phyloP scores from a whole-genome alignment of 2,329 filamentous ascomycete genomes.

The Penicillium fuscoglaucum region DNA sequence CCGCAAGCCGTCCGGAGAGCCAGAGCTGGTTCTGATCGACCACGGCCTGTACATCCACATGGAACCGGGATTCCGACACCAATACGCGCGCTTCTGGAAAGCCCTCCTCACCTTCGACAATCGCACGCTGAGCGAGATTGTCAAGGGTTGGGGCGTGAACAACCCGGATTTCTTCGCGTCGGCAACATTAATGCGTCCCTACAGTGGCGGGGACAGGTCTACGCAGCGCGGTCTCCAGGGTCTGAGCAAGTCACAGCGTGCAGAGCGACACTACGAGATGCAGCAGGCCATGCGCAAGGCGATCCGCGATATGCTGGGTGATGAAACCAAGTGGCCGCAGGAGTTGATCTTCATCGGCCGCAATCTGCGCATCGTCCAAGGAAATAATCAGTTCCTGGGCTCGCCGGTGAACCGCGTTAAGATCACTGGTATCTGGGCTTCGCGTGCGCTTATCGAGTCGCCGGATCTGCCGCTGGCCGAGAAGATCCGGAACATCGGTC shows the following conservation, averaged over 20 bases:
- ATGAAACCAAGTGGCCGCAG: constrained; percentile 85
- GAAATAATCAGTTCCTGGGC: constrained; percentile 87
- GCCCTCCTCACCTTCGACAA: constrained; percentile 93
- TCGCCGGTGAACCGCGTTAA: constrained; percentile 89
- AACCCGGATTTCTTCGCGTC: constrained; percentile 89
- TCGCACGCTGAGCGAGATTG: constrained; percentile 69
- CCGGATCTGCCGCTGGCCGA: constrained; percentile 62
- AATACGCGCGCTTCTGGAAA: constrained; percentile 93
- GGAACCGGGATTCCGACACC: constrained; percentile 75
- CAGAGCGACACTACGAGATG: constrained; percentile 71
- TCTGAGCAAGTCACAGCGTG: constrained; percentile 55
- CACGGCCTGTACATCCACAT: constrained; percentile 96
- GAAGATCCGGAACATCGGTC: constrained; percentile 67
- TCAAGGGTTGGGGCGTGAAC: constrained; percentile 79
- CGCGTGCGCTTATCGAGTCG: constrained; percentile 75
- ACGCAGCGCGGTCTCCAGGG: constrained; percentile 59
- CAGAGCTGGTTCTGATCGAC: constrained; percentile 93
- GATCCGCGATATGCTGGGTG: constrained; percentile 76
- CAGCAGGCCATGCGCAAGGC: constrained; percentile 70
- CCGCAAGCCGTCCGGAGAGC: constrained; percentile 73
- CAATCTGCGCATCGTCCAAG: constrained; percentile 90
- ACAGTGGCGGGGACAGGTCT: constrained; percentile 76
- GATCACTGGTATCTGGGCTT: constrained; percentile 90
- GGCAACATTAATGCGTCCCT: constrained; percentile 85
- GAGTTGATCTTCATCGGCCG: constrained; percentile 90